phyloP scores from a whole-genome alignment of 805 yeast species.

The Monosporozyma aquatica region DNA sequence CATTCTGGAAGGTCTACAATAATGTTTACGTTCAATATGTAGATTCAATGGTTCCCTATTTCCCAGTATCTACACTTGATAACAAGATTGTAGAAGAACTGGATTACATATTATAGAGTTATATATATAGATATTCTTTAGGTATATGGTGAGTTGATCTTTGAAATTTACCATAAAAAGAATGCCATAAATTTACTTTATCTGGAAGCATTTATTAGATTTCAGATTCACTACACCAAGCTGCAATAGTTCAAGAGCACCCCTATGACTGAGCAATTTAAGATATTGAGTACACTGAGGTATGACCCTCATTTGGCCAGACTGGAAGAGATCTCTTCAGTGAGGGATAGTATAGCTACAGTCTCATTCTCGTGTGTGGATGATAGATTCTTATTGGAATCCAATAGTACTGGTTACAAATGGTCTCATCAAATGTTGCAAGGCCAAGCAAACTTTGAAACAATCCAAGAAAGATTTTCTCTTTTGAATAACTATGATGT shows the following conservation, averaged over 20 bases:
- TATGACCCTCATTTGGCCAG: conserved; percentile 53
- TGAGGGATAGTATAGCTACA: too few species aligned
- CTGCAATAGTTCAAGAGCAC: background rate
- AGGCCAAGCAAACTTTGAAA: background rate
- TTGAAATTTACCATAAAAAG: too few species aligned
- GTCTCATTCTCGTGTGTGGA: background rate
- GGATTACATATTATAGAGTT: conserved; percentile 30
- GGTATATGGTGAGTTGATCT: background rate
- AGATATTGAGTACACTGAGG: conserved; percentile 57
- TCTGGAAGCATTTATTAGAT: too few species aligned
- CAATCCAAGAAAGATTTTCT: background rate
- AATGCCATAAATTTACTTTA: too few species aligned
- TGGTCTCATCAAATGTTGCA: background rate
- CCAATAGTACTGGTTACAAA: conserved; percentile 4
- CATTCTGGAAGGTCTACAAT: conserved; percentile 83
- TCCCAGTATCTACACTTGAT: conserved; percentile 48
- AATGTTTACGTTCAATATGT: conserved; percentile 61
- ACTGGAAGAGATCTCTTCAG: background rate
- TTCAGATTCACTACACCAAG: too few species aligned
- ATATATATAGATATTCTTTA: background rate
- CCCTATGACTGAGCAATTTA: background rate
- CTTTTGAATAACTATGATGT: background rate
- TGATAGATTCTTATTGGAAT: background rate
- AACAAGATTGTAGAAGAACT: conserved; percentile 39
- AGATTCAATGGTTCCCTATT: conserved; percentile 74